Base-by-base conservation (phyloP, 1,139 yeast genomes). In the Yamadazyma spencermartinsiae region DNA sequence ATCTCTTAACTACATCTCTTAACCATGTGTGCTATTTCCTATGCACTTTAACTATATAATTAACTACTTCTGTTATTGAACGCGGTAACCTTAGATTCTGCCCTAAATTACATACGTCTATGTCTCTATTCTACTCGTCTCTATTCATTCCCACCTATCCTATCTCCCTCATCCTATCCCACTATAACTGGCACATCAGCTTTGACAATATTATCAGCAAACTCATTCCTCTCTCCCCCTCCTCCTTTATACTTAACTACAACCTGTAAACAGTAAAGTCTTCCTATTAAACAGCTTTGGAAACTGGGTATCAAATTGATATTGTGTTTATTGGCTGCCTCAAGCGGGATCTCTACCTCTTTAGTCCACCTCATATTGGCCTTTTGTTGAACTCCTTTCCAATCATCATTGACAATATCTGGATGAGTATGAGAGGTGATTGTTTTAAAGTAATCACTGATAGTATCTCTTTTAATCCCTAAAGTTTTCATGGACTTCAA, bases 201-300 rank as follows among this genome's bases (percentile, higher is more conserved):
- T 34, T 52, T 63, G 26, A 68, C 60, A 3, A 56, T 46, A 45
- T 68, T 68, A 37, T 61, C 68, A 6, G 63, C 64, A 49, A 56
- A 59, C 34, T 66, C 70, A 38, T 61, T 56, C 33, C 55, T 60
- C 14, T 65, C 70, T 14, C 63, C 60, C 13, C 62, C 60, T 11
- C 61, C 57, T 2, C 75, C 76, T 51, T 68, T 70, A 43, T 55
- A 67, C 49, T 59, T 65, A 12, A 70, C 68, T 16, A 54, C 46
- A 3, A 71, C 63, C 46, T 71, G 75, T 36, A 72, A 52, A 42
- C 74, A 63, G 45, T 72, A 70, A 2, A 67, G 42, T 40, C 76
- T 52, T 0, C 77, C 77, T 9, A 68, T 65, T 40, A 72, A 57
- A 47, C 77, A 72, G 34, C 61, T 65, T 42, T 72, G 76, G 50